Evolutionary conservation across 2,329 filamentous ascomycete species (phyloP).

Genomic region (Aspergillus fumigatiaffinis): DNA sequence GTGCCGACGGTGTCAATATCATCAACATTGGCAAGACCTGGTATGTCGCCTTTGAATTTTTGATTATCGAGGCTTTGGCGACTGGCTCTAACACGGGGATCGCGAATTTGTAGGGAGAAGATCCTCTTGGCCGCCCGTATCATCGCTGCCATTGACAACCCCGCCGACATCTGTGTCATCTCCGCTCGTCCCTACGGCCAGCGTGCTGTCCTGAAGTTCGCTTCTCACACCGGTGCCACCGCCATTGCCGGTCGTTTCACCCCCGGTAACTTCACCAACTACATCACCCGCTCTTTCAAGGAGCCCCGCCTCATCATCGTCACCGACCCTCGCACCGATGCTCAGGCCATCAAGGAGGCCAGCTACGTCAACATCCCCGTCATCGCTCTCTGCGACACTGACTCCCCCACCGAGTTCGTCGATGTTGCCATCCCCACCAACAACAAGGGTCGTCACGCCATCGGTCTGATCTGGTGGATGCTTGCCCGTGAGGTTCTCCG

Average conservation of each 20-base stretch:
- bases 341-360: conserved; percentile 99
- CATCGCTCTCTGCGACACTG: conserved; percentile 97
- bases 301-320: conserved; percentile 99
- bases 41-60: conserved; percentile 50
- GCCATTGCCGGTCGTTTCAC: conserved; percentile 99
- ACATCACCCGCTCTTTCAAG: conserved; percentile 99
- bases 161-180: conserved; percentile 98
- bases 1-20: conserved; percentile 96
- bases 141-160: conserved; percentile 99
- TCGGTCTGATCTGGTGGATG: conserved; percentile 99
- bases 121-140: conserved; percentile 98
- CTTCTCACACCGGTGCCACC: conserved; percentile 93
- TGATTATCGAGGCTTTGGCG: background rate
- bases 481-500: conserved; percentile 99
- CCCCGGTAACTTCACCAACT: conserved; percentile 99
- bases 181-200: conserved; percentile 99
- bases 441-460: conserved; percentile 99
- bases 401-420: conserved; percentile 99
- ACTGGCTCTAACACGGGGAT: conserved; percentile 16
- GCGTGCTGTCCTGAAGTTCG: conserved; percentile 99
- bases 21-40: conserved; percentile 99
- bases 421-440: conserved; percentile 99
- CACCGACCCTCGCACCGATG: conserved; percentile 98
- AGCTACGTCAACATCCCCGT: conserved; percentile 99
- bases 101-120: conserved; percentile 74